Evolutionary conservation across 257 asterid species (phyloP).

Genomic region (Lantana camara): DNA sequence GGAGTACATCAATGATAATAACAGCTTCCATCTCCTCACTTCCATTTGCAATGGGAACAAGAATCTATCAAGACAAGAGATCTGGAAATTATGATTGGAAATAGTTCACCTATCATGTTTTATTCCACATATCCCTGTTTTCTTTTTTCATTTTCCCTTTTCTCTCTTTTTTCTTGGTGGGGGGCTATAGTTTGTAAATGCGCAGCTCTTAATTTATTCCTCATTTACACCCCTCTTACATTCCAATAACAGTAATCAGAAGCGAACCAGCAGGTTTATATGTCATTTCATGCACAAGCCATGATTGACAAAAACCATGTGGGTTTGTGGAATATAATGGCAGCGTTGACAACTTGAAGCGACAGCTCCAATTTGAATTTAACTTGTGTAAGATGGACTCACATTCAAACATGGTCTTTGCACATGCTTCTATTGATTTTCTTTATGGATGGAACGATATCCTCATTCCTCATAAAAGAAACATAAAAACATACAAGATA

Average conservation of each 20-base stretch:
- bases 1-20: conserved; percentile 80
- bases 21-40: conserved; percentile 97
- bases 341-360: not conserved
- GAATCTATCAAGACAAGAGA: conserved; percentile 54
- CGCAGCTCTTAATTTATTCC: not conserved
- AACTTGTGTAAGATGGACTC: not conserved
- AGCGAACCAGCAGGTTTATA: not conserved
- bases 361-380: not conserved
- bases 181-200: not conserved
- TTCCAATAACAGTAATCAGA: not conserved
- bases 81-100: not conserved
- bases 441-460: not conserved
- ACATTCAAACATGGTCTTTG: conserved; percentile 1
- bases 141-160: not conserved
- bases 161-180: not conserved
- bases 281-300: not conserved
- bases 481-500: conserved; percentile 1
- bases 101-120: not conserved
- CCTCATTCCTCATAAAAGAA: not conserved
- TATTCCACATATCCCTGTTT: not conserved
- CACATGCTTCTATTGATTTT: conserved; percentile 3
- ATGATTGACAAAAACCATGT: not conserved
- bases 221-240: not conserved
- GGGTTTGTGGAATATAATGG: not conserved
- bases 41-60: conserved; percentile 96